Conservation (phyloP, 2,329 filamentous ascomycete genomes). For the Diaporthe sp. region DNA sequence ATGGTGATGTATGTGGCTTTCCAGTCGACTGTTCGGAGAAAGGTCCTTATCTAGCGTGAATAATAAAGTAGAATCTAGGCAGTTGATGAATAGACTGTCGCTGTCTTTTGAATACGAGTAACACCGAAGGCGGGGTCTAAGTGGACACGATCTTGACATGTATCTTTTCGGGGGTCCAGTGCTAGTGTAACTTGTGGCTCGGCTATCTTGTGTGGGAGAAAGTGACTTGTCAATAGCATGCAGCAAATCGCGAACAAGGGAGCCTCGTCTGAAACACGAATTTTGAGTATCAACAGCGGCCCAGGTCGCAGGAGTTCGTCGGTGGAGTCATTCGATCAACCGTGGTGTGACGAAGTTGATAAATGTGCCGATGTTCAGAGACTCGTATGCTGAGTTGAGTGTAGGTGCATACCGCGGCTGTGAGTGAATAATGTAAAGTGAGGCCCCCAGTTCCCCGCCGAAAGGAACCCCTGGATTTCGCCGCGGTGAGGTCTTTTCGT, state of each 20-base stretch:
- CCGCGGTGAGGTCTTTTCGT: conserved; percentile 26
- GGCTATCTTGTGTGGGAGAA: not conserved
- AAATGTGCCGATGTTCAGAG: not conserved
- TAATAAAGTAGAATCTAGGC: not conserved
- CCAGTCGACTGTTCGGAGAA: too few species aligned
- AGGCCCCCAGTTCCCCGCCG: conserved; percentile 18
- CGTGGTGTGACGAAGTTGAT: not conserved
- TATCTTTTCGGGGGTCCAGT: not conserved
- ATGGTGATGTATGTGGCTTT: not conserved
- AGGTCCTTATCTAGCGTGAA: not conserved
- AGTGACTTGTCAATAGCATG: not conserved
- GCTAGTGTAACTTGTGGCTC: not conserved
- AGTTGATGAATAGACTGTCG: too few species aligned
- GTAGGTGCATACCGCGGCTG: conserved; percentile 20
- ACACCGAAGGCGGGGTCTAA: not conserved
- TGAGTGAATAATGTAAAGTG: conserved; percentile 7
- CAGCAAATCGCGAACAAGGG: not conserved
- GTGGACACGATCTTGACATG: not conserved
- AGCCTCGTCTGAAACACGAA: not conserved
- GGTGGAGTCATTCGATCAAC: not conserved
- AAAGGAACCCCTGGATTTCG: not conserved
- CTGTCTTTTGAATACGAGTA: not conserved
- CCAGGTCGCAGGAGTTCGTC: not conserved
- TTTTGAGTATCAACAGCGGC: not conserved
- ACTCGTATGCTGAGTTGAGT: not conserved